A percentile compares a stretch with the other conserved stretches of the same genome.
Evolutionary conservation across 306 rosid species (phyloP).

Genomic region (Phaseolus lunatus): DNA sequence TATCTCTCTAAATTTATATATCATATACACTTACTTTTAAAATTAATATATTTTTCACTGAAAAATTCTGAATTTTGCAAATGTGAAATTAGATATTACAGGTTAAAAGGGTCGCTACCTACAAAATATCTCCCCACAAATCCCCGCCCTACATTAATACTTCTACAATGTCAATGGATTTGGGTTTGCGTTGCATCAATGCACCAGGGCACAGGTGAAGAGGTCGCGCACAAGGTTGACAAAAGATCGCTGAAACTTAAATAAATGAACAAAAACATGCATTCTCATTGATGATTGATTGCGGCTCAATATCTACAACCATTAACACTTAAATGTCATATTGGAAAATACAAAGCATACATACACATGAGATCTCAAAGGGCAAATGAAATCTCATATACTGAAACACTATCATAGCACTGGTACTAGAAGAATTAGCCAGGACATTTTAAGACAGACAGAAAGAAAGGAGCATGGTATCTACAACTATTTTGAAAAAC

Average conservation of each 20-base stretch:
- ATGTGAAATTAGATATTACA: not conserved
- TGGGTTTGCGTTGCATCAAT: not conserved
- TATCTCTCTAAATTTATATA: no score
- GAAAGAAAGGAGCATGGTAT: slow-evolving; percentile 53
- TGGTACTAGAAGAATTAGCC: slow-evolving; percentile 44
- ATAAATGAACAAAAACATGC: slow-evolving; percentile 55
- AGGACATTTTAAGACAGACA: slow-evolving; percentile 46
- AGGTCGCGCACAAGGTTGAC: slow-evolving; percentile 10
- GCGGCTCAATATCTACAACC: slow-evolving; percentile 62
- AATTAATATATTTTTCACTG: no score
- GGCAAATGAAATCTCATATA: slow-evolving; percentile 54
- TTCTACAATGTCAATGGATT: not conserved
- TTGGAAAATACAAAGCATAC: slow-evolving; percentile 54
- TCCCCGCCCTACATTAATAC: slow-evolving; percentile 1
- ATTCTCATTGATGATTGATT: slow-evolving; percentile 54
- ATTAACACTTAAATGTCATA: slow-evolving; percentile 46
- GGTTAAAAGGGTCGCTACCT: not conserved
- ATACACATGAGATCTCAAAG: slow-evolving; percentile 51
- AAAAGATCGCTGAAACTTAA: slow-evolving; percentile 14
- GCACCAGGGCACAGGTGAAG: not conserved
- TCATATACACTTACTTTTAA: no score
- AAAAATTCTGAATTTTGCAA: no score
- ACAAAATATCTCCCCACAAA: not conserved
- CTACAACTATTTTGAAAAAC: slow-evolving; percentile 57
- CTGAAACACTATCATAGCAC: slow-evolving; percentile 47